Evolutionary conservation across 495 filamentous ascomycete genomes (phyloP), one percentile per base, ranked within the genome.

Genomic region (Emericellopsis terricola): DNA sequence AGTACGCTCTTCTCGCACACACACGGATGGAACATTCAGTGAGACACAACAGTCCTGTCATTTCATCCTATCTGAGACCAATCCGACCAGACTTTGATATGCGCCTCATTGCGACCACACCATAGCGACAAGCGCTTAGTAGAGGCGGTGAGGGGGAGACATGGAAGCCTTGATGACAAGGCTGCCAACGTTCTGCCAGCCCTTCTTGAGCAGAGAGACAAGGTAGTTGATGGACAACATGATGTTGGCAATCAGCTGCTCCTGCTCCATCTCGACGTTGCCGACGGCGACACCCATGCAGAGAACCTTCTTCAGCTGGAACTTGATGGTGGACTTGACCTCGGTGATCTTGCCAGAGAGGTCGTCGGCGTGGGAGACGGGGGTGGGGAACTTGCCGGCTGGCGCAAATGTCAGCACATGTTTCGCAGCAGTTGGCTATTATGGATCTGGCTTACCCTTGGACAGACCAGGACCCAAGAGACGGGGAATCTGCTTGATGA

Each of bases 301-400:
- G 42, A 97, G 73, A 50, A 97, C 89, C 78, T 97, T 97, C 81
- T 96, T 97, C 45, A 97, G 72, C 71, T 97, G 89, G 74, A 97
- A 97, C 75, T 97, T 97, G 73, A 97, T 94, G 52, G 91, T 97
- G 41, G 84, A 89, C 78, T 93, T 94, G 71, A 97, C 89, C 56
- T 97, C 89, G 66, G 59, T 91, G 65, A 94, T 80, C 76, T 94
- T 94, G 68, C 60, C 69, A 58, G 63, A 68, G 45, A 97, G 74
- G 52, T 96, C 89, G 53, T 97, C 89, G 53, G 66, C 57, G 76
- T 96, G 89, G 45, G 84, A 92, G 63, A 97, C 75, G 36, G 89
- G 89, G 39, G 89, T 91, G 35, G 89, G 89, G 81, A 97, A 97
- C 71, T 97, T 96, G 65, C 89, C 89, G 52, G 87, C 84, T 87